phyloP scores from a whole-genome alignment of 495 filamentous ascomycete species.

The Cercophora samala region DNA sequence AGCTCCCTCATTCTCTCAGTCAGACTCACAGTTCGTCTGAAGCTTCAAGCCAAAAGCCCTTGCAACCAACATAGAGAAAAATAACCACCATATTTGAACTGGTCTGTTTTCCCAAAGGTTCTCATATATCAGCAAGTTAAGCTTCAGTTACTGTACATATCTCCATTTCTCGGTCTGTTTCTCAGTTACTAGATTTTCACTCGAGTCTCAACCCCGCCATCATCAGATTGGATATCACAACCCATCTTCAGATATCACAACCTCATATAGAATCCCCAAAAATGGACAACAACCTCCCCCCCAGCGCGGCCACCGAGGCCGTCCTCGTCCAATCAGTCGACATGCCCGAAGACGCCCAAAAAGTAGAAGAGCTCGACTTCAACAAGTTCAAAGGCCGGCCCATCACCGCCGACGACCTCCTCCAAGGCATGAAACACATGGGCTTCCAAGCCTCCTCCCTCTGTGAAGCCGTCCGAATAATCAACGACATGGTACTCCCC shows the following conservation, averaged over 20 bases:
- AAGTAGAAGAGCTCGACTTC: slow-evolving; percentile 87
- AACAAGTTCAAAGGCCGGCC: slow-evolving; percentile 67
- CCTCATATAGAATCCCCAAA: not conserved
- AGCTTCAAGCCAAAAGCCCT: not conserved
- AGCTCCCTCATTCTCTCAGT: not conserved
- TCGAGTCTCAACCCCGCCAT: too few relatives aligned
- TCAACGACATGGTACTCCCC: slow-evolving; percentile 81
- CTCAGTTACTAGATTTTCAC: not conserved
- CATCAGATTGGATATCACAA: not conserved
- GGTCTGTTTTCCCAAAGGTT: not conserved
- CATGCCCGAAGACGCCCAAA: slow-evolving; percentile 66
- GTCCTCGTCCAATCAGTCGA: slow-evolving; percentile 86
- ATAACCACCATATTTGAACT: not conserved
- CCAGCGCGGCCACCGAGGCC: slow-evolving; percentile 69
- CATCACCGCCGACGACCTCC: slow-evolving; percentile 80
- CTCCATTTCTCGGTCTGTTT: not conserved
- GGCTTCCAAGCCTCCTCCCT: slow-evolving; percentile 91
- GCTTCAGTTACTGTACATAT: not conserved
- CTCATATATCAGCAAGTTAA: too few relatives aligned
- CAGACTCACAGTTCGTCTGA: not conserved
- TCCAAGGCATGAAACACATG: slow-evolving; percentile 77
- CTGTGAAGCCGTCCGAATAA: slow-evolving; percentile 76
- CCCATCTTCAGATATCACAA: not conserved
- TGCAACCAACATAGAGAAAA: not conserved
- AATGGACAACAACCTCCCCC: slow-evolving; percentile 46